Base-by-base conservation (phyloP, 148 eudicot genomes). In the Rheum nobile region DNA sequence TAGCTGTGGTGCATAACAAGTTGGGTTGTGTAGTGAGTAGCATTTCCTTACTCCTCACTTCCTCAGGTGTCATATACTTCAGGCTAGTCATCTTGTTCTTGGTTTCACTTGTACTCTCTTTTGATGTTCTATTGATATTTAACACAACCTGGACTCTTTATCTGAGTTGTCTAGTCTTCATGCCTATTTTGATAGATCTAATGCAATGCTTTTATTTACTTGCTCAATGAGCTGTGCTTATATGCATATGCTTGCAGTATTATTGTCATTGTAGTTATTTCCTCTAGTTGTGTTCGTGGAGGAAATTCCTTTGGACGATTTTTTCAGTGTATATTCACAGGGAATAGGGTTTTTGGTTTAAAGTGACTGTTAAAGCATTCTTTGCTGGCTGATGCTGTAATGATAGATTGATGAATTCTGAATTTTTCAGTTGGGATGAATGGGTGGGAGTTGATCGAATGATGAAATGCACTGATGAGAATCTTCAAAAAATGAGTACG, bases 391-490 rank as follows among this genome's bases (percentile, higher is more conserved):
- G 37, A 39, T 67, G 21, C 12, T 31, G 67, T 31, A 14, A 32
- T 14, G 8, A 67, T 67, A 16, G 24, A 68, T 68, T 59, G 70
- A 55, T 3, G 50, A 71, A 71, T 38, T 71, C 32, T 71, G 37
- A 38, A 37, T 38, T 71, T 32, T 29, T 52, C 78, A 89, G 93
- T 52, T 89, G 90, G 90, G 93, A 89, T 82, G 93, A 89, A 81
- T 89, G 93, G 90, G 79, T 85, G 59, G 77, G 71, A 72, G 72
- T 68, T 39, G 82, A 86, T 75, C 83, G 83, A 52, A 74, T 86
- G 57, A 52, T 80, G 86, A 79, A 82, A 79, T 46, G n/a, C 61
- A 83, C 83, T 43, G 77, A 86, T 72, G 92, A 83, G 82, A 87
- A 89, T 79, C 17, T 77, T 34, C 74, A 32, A 48, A 82, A 76